Conservation (phyloP, 2,329 filamentous ascomycete species). For the Arthrobotrys megalospora region DNA sequence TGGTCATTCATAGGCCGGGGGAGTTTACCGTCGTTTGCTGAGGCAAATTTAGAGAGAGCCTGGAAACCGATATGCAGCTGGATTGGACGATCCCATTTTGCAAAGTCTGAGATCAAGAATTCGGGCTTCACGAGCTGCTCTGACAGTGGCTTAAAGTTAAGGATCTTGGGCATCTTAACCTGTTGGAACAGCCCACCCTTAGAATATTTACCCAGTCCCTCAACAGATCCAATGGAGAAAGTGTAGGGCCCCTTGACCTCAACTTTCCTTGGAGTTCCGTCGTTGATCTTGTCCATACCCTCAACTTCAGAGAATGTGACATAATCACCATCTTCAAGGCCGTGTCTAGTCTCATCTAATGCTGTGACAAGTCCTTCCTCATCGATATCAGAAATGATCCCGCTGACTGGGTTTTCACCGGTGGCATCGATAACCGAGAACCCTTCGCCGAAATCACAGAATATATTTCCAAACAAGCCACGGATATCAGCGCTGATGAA, state of each 20-base stretch:
- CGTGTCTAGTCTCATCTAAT: constrained; percentile 93
- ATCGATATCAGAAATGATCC: constrained; percentile 91
- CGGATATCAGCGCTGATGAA: constrained; percentile 89
- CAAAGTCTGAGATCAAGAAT: constrained; percentile 92
- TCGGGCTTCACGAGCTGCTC: constrained; percentile 87
- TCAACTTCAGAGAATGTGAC: constrained; percentile 94
- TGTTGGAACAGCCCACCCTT: constrained; percentile 91
- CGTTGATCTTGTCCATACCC: constrained; percentile 91
- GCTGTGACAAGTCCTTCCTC: constrained; percentile 92
- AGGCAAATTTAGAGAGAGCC: constrained; percentile 87
- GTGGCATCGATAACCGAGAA: constrained; percentile 92
- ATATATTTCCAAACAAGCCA: constrained; percentile 93
- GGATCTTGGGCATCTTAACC: constrained; percentile 97
- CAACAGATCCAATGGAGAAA: constrained; percentile 95
- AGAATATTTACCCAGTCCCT: constrained; percentile 83
- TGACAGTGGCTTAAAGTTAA: constrained; percentile 88
- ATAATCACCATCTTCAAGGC: constrained; percentile 94
- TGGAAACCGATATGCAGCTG: constrained; percentile 95
- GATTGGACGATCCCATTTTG: constrained; percentile 94
- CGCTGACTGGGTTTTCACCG: constrained; percentile 87
- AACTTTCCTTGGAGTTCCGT: constrained; percentile 86
- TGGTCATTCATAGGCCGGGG: constrained; percentile 87
- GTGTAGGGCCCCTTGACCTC: constrained; percentile 96
- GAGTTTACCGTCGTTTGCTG: constrained; percentile 78
- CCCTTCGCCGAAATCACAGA: constrained; percentile 96